Percentiles rank a stretch among this genome's conserved stretches.
These are phyloP conservation scores for Citrus australasica DNA, from an alignment of 345 rosid species.

Conservation along the genomic window DNA sequence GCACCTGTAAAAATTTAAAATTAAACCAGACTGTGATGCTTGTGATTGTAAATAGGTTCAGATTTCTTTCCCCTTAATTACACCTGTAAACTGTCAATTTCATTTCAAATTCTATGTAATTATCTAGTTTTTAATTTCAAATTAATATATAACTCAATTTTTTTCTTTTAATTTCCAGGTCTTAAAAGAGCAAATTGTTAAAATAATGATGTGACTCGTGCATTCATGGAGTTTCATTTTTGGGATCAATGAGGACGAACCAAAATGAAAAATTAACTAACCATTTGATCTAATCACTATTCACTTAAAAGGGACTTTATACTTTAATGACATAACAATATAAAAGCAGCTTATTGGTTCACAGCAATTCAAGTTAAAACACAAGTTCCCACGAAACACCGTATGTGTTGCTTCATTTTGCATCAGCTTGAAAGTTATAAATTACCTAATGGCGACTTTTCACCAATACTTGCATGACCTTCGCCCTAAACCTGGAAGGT, in stretches of 20 bases:
- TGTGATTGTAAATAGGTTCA: neutral
- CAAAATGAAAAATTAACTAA: neutral
- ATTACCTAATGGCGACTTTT: slow-evolving; percentile 19
- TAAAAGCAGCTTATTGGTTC: neutral
- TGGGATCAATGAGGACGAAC: neutral
- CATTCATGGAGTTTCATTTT: neutral
- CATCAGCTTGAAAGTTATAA: neutral
- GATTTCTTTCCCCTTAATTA: too few species aligned
- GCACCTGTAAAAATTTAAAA: slow-evolving; percentile 31
- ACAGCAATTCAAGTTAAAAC: neutral
- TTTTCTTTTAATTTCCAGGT: neutral
- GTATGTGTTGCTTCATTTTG: neutral
- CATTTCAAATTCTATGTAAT: neutral
- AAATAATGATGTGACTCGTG: neutral
- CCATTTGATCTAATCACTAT: too few species aligned
- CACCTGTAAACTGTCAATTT: too few species aligned
- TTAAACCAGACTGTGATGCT: neutral
- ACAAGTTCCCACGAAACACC: too few species aligned
- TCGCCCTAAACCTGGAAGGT: neutral
- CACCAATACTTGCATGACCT: slow-evolving; percentile 15
- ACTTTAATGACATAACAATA: neutral
- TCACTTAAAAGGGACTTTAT: neutral
- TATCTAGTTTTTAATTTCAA: neutral
- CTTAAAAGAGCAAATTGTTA: neutral
- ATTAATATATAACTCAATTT: neutral